Base-by-base conservation (phyloP, 2,329 filamentous ascomycete species). In the Verruconis gallopava region DNA sequence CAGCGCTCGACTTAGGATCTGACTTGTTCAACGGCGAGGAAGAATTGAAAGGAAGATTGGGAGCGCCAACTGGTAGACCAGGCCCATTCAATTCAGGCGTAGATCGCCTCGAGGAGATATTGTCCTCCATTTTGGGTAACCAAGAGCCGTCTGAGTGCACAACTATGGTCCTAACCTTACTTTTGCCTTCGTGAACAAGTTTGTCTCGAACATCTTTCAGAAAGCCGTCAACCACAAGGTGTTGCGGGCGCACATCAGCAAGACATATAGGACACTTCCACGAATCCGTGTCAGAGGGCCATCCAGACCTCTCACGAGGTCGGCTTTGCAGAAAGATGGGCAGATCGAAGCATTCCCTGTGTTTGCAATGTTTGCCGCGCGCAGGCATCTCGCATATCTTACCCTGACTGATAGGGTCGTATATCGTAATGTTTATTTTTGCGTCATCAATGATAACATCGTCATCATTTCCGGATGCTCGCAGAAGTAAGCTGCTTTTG, bases 331-430 rank as follows among this genome's bases (percentile, higher is more conserved):
- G 71, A 65, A 85, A 96, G 1, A 75, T 88, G 15, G 81, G 72
- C 5, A 95, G 74, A 56, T 96, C 89, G 55, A 96, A 95, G 55
- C 86, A 94, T 55, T 95, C 85, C 25, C 80, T 65, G 55, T 98
- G 89, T 18, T 66, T 65, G 57, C 91, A 98, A 3, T 58, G 51
- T 5, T 53, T 63, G 19, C 85, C 78, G 20, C 88, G 79, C 2
- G 79, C 84, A 1, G 91, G 89, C 0, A 71, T 68, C 4, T 72
- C 65, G 55, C 82, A 86, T 9, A 91, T 60, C 5, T 49, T 52
- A 25, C 55, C 57, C 32, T 55, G 57, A 37, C 56, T 61, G 48
- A 68, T 64, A 0, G 68, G 68, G 42, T 72, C 69, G 46, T 62
- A 58, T 11, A 72, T 53, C 4, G 55, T 58, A 47, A 72, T 63